Evolutionary conservation across 2,329 filamentous ascomycete genomes (phyloP), one percentile per base, ranked within the genome.

Genomic region (Nakataea oryzae): DNA sequence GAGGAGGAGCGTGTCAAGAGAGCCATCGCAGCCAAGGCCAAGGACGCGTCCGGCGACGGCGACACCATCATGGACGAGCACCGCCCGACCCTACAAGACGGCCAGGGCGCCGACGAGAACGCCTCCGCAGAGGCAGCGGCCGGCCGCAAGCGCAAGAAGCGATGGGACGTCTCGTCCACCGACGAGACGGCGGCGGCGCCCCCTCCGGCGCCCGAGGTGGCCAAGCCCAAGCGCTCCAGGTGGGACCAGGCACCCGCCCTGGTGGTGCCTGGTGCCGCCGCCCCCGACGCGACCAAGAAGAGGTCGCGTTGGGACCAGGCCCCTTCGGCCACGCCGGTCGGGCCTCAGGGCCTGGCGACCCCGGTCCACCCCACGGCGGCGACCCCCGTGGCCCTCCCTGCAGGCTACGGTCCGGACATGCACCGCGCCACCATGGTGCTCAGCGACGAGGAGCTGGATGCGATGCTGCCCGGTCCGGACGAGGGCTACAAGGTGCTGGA

Each of bases 401-500:
- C 80, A n/a, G 78, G 84, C 11, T 96, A 96, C 70, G 92, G 92
- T 60, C 89, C 87, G 56, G 93, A 97, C 71, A 83, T 95, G 60
- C 86, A 89, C 55, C 89, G 93, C 65, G 95, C 93, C 74, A 3
- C 9, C 41, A 86, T 88, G 63, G 82, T 91, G 7, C 79, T 96
- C 55, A 95, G 93, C 55, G 95, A 99, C 69, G 95, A 99, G 73
- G 93, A 97, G 73, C 86, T 99, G 59, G 90, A 99, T 70, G 80
- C 88, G 72, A 90, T 99, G 80, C 84, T 99, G 8, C 95, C 95
- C 1, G 87, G 87, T 2, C 91, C 96, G 70, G 85, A 85, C 0
- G 90, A 97, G 70, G 95, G 95, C 54, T 99, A 96, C 80, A 93
- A 96, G 74, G 86, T 96, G 66, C 82, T 97, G 12, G 88, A 92